Evolutionary conservation across 2,329 filamentous ascomycete species (phyloP).

Genomic region (Apiospora arundinis): DNA sequence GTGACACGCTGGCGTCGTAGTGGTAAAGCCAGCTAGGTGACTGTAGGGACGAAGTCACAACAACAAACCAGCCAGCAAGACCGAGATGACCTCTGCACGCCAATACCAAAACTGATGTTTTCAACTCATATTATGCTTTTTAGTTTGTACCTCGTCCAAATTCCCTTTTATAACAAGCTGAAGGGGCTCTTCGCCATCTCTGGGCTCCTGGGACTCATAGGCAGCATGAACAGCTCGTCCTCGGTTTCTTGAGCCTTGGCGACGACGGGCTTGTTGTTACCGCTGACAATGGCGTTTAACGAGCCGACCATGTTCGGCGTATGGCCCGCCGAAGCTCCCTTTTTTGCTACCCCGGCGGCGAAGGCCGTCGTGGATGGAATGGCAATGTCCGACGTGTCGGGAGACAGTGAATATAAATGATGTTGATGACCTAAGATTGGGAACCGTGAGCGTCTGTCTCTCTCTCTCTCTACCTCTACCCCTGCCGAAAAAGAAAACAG

Average conservation of each 20-base stretch:
- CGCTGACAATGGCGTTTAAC: constrained; percentile 48
- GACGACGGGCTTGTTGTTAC: constrained; percentile 38
- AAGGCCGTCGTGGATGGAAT: constrained; percentile 21
- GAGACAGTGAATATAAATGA: constrained; percentile 25
- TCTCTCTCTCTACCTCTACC: not conserved
- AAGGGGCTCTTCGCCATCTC: constrained; percentile 89
- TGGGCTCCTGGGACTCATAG: constrained; percentile 84
- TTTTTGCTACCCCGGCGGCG: constrained; percentile 3
- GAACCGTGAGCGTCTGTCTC: not conserved
- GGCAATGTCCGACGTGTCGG: constrained; percentile 24
- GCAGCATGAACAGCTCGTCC: constrained; percentile 86
- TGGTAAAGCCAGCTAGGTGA: not conserved
- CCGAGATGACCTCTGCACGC: not conserved
- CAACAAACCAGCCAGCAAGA: not conserved
- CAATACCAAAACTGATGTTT: not conserved
- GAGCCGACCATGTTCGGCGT: constrained; percentile 36
- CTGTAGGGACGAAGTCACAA: not conserved
- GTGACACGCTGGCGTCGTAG: not conserved
- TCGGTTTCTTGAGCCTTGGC: constrained; percentile 60
- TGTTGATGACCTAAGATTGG: constrained; percentile 28
- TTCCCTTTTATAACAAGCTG: constrained; percentile 50
- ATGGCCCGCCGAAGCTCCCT: not conserved
- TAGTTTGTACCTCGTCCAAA: not conserved
- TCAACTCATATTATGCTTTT: not conserved
- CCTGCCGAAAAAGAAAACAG: not conserved